Percentiles rank a stretch among this genome's conserved stretches.
Evolutionary conservation across 768 basidiomycete species (phyloP).

Genomic region (Rhizopogon rudus): DNA sequence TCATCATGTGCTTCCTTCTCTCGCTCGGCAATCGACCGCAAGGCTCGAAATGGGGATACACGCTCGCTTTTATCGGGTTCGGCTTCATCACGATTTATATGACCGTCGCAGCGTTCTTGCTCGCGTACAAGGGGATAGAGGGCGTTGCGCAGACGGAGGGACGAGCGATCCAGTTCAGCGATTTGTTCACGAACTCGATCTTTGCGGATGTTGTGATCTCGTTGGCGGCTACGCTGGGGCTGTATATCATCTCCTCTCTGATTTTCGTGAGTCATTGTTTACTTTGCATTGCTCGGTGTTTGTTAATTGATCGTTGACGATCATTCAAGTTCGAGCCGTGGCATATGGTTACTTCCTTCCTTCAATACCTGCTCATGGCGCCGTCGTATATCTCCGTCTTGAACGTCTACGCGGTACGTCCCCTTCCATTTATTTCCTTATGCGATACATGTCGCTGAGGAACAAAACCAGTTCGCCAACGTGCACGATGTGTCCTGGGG

Average conservation of each 20-base stretch:
- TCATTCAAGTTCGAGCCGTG: conserved; percentile 81
- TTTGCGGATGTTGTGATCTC: conserved; percentile 88
- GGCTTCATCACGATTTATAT: conserved; percentile 93
- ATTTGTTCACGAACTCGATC: conserved; percentile 72
- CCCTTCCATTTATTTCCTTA: not conserved
- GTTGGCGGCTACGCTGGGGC: conserved; percentile 79
- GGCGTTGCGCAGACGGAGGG: conserved; percentile 43
- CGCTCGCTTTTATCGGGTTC: conserved; percentile 81
- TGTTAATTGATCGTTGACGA: not conserved
- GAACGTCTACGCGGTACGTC: conserved; percentile 76
- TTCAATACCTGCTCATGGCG: conserved; percentile 90
- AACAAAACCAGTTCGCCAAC: conserved; percentile 60
- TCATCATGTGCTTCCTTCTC: conserved; percentile 85
- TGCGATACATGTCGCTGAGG: not conserved
- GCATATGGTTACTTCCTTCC: conserved; percentile 96
- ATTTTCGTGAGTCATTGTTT: conserved; percentile 65
- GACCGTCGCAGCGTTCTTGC: conserved; percentile 80
- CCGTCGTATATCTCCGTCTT: conserved; percentile 93
- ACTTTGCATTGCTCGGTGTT: not conserved
- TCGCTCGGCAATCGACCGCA: conserved; percentile 90
- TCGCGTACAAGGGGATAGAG: conserved; percentile 79
- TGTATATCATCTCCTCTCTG: conserved; percentile 80
- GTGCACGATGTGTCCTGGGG: conserved; percentile 95
- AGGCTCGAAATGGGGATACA: conserved; percentile 86
- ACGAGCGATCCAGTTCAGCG: conserved; percentile 44